phyloP scores from a whole-genome alignment of 148 eudicot species.

The Gaultheria prostrata region DNA sequence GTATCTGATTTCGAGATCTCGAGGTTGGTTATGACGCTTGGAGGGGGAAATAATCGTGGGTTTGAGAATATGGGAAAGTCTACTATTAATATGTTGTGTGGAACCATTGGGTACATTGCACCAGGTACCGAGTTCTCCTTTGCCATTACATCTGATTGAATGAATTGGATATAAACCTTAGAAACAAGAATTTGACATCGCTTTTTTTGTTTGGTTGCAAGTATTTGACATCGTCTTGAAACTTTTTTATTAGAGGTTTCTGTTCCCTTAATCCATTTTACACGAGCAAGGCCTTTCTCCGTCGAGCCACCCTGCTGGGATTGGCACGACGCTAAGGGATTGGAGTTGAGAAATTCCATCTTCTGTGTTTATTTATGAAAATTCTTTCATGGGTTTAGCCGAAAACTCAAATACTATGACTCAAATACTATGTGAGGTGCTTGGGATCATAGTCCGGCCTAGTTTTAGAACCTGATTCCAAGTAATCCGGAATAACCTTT shows the following conservation, averaged over 20 bases:
- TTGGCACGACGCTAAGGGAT: too few relatives aligned
- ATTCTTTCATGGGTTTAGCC: too few relatives aligned
- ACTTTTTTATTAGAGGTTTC: background rate
- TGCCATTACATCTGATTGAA: background rate
- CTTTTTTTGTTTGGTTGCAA: background rate
- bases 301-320: too few relatives aligned
- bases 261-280: background rate
- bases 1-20: slow-evolving; percentile 46
- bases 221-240: background rate
- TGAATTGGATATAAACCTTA: background rate
- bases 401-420: background rate
- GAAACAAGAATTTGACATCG: background rate
- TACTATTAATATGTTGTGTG: slow-evolving; percentile 33
- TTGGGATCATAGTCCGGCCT: background rate
- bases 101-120: slow-evolving; percentile 48
- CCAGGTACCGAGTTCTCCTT: slow-evolving; percentile 32
- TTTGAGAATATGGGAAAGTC: slow-evolving; percentile 26
- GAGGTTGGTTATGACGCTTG: slow-evolving; percentile 33
- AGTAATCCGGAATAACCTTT: background rate
- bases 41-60: slow-evolving; percentile 18
- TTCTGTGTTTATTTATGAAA: too few relatives aligned
- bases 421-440: background rate
- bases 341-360: too few relatives aligned
- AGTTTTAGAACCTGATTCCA: background rate
- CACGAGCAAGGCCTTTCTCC: too few relatives aligned